Conservation (phyloP, 1,284 basidiomycete species). For the Cryptococcus maquisensis region DNA sequence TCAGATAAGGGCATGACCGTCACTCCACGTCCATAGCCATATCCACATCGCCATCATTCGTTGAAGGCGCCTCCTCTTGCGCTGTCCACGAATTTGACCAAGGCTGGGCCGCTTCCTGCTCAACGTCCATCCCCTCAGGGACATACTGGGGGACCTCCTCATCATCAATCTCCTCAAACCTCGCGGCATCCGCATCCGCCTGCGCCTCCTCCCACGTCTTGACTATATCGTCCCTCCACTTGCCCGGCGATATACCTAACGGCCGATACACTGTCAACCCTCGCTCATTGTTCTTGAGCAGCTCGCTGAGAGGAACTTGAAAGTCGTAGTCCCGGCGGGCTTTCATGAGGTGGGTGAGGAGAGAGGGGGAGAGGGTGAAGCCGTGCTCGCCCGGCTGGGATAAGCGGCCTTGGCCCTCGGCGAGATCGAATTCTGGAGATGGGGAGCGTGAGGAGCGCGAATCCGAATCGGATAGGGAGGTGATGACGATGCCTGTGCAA, state of each 20-base stretch:
- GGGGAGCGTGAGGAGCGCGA: constrained; percentile 24
- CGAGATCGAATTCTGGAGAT: constrained; percentile 14
- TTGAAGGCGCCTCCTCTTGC: background rate
- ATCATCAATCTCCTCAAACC: constrained; percentile 31
- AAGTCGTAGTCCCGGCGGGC: constrained; percentile 24
- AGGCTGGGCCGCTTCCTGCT: background rate
- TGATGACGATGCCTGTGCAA: constrained; percentile 38
- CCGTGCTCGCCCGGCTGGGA: constrained; percentile 40
- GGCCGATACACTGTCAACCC: constrained; percentile 40
- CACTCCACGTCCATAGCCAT: constrained; percentile 12
- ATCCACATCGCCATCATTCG: constrained; percentile 16
- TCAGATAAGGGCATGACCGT: background rate
- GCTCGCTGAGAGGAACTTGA: background rate
- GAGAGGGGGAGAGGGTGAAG: constrained; percentile 42
- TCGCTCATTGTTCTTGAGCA: constrained; percentile 12
- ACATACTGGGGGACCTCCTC: constrained; percentile 8
- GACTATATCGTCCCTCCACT: constrained; percentile 14
- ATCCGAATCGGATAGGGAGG: constrained; percentile 28
- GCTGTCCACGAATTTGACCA: background rate
- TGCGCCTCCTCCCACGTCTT: constrained; percentile 18
- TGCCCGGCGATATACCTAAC: constrained; percentile 13
- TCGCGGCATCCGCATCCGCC: constrained; percentile 11
- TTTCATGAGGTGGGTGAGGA: constrained; percentile 43
- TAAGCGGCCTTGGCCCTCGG: constrained; percentile 17
- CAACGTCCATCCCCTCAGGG: constrained; percentile 5